Base-by-base conservation (phyloP, 345 rosid species). In the Stellera chamaejasme region DNA sequence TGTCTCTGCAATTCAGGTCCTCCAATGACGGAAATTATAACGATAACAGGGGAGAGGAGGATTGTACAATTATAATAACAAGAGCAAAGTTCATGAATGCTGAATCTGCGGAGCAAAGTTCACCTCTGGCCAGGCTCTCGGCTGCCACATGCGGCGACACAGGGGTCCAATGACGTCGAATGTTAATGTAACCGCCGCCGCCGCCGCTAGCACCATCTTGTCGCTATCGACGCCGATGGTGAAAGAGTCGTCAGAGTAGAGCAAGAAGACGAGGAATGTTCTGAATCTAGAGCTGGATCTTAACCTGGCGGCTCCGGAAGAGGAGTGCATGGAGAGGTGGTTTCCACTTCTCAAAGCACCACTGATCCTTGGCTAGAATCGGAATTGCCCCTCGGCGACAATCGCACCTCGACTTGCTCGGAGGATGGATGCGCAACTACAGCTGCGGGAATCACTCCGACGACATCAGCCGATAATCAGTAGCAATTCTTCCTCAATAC, bases 91-190 rank as follows among this genome's bases (percentile, higher is more conserved):
- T 55, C 99, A 94, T 32, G 99, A 83, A 64, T 94, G 99, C 68
- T 85, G 87, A 0, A 75, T 90, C 58, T 94, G 99, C 44, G 96
- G 97, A 6, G 87, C 90, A 0, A 95, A 83, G 65, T 94, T 94
- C 46, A 75, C 81, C 4, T 94, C 99, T 0, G 99, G 99, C 5
- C 99, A 94, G 75, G 99, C 99, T 9, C 72, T 94, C 53, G 99
- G 99, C 3, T 97, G 99, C 14, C 99, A 94, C 58, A 94, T 94
- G 99, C 68, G 99, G 73, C 72, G 99, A 61, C 99, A 94, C 53
- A 69, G 96, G 54, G 74, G 81, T 2, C 75, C 89, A 2, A 43
- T 56, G 4, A 66, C 64, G 46, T 32, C 53, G 0, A 66, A 55
- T 25, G 55, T 50, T 43, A 68, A 62, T 1, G 50, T n/a, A n/a